Conservation (phyloP, 2,329 filamentous ascomycete species). For the Trematosphaeria pertusa region DNA sequence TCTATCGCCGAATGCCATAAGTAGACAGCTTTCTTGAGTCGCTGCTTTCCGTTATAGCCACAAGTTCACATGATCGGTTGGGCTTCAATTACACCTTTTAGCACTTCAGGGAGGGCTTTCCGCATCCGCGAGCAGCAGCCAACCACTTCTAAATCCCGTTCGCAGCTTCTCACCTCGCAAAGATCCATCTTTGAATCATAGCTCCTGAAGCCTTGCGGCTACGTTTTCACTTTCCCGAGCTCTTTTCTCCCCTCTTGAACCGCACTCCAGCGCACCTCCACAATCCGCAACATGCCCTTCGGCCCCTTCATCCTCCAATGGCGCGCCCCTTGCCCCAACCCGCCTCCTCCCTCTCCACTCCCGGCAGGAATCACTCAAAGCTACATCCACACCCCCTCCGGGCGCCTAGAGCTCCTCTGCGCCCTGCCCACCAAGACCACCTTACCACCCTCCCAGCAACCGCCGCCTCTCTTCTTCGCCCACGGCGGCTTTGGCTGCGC, state of each 20-base stretch:
- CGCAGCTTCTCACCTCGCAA: too few relatives aligned
- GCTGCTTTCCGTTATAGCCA: not conserved
- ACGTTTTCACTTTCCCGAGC: too few relatives aligned
- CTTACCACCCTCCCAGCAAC: conserved; percentile 47
- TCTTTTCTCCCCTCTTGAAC: too few relatives aligned
- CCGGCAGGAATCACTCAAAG: conserved; percentile 54
- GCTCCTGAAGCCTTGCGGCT: too few relatives aligned
- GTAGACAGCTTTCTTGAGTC: not conserved
- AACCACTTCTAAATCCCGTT: too few relatives aligned
- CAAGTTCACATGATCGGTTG: too few relatives aligned
- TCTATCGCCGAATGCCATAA: not conserved
- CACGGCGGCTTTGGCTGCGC: conserved; percentile 64
- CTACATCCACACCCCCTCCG: conserved; percentile 54
- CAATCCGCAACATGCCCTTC: conserved; percentile 31
- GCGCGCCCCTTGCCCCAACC: conserved; percentile 31
- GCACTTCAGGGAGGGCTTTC: too few relatives aligned
- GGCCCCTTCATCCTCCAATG: conserved; percentile 40
- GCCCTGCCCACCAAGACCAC: conserved; percentile 38
- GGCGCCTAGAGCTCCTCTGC: conserved; percentile 59
- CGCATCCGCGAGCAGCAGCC: too few relatives aligned
- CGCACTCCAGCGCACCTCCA: too few relatives aligned
- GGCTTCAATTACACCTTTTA: too few relatives aligned
- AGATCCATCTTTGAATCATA: too few relatives aligned
- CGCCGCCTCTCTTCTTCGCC: conserved; percentile 61
- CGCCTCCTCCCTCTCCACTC: conserved; percentile 36